Evolutionary conservation across 1,284 basidiomycete species (phyloP).

Genomic region (Grifola frondosa): DNA sequence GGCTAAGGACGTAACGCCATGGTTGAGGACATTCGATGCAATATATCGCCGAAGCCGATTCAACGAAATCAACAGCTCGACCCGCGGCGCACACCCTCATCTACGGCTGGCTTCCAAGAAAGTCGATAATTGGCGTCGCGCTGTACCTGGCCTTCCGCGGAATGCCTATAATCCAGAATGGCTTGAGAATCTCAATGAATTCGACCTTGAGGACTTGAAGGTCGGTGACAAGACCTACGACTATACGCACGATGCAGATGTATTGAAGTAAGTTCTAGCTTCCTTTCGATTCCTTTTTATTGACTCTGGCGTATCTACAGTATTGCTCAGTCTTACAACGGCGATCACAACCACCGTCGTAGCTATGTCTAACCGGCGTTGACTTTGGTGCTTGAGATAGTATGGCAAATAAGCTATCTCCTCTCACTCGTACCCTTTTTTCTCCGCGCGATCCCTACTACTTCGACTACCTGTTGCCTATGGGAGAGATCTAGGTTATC

Average conservation of each 20-base stretch:
- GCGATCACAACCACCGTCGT: too few relatives aligned
- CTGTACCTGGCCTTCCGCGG: background rate
- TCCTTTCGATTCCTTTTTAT: too few relatives aligned
- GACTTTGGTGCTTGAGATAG: too few relatives aligned
- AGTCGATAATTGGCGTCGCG: background rate
- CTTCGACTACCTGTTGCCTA: too few relatives aligned
- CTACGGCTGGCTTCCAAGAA: background rate
- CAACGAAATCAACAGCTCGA: background rate
- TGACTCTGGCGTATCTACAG: too few relatives aligned
- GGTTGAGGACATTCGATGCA: slow-evolving; percentile 4
- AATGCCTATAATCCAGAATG: slow-evolving; percentile 1
- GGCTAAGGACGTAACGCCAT: background rate
- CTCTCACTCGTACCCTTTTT: too few relatives aligned
- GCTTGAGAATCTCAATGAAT: background rate
- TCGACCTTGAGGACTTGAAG: background rate
- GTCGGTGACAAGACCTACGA: background rate
- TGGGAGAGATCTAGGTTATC: too few relatives aligned
- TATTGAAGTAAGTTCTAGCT: background rate
- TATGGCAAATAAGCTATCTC: too few relatives aligned
- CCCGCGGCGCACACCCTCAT: background rate
- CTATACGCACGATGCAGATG: background rate
- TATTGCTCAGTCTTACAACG: too few relatives aligned
- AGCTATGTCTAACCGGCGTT: too few relatives aligned
- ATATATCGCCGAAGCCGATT: background rate
- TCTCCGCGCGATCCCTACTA: too few relatives aligned